Evolutionary conservation across 2,329 filamentous ascomycete genomes (phyloP).

Genomic region (Aspergillus sojae): DNA sequence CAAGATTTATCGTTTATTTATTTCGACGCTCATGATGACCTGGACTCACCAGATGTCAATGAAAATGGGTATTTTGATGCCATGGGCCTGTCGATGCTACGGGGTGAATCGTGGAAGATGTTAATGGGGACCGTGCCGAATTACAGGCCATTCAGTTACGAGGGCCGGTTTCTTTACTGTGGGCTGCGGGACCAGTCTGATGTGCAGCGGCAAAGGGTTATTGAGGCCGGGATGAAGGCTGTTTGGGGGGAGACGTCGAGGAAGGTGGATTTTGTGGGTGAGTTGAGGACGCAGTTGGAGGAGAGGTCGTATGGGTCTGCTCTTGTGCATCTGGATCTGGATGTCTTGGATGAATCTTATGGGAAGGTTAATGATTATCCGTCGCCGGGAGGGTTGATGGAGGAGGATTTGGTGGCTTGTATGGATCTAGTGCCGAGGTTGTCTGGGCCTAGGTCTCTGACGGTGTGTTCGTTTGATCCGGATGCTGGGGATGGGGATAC

Average conservation of each 20-base stretch:
- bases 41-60: slow-evolving; percentile 40
- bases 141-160: slow-evolving; percentile 19
- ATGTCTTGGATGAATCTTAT: slow-evolving; percentile 36
- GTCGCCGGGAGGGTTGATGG: slow-evolving; percentile 33
- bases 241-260: slow-evolving; percentile 29
- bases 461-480: not conserved
- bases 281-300: slow-evolving; percentile 14
- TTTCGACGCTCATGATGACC: slow-evolving; percentile 50
- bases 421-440: not conserved
- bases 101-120: slow-evolving; percentile 35
- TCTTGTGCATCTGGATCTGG: slow-evolving; percentile 42
- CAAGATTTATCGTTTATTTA: slow-evolving; percentile 39
- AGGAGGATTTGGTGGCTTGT: not conserved
- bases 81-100: slow-evolving; percentile 42
- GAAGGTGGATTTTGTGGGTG: slow-evolving; percentile 21
- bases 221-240: slow-evolving; percentile 31
- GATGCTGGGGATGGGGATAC: not conserved
- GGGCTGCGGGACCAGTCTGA: slow-evolving; percentile 32
- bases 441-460: not conserved
- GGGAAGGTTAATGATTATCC: slow-evolving; percentile 42
- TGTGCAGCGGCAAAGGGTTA: slow-evolving; percentile 34
- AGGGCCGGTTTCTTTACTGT: slow-evolving; percentile 26
- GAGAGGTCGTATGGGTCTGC: slow-evolving; percentile 18
- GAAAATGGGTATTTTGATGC: slow-evolving; percentile 43
- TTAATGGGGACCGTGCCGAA: slow-evolving; percentile 37